These are phyloP conservation scores for Vitellaria paradoxa DNA, from an alignment of 179 eudicot genomes.

Conservation along the genomic window DNA sequence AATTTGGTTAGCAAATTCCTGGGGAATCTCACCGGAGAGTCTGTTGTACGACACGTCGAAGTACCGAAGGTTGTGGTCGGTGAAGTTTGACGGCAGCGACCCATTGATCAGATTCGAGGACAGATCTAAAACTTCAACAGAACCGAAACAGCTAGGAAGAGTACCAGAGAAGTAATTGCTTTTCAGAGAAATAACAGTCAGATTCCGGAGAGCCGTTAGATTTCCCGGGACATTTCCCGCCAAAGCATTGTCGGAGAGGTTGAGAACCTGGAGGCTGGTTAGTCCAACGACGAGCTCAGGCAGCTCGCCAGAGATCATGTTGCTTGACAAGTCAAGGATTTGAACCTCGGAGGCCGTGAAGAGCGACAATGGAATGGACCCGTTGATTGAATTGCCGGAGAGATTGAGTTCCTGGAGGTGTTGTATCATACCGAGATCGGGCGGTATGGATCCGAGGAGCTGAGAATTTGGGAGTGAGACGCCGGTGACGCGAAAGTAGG, in stretches of 20 bases:
- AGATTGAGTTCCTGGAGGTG: constrained; percentile 47
- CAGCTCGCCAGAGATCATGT: constrained; percentile 60
- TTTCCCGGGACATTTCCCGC: constrained; percentile 56
- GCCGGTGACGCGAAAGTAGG: constrained; percentile 35
- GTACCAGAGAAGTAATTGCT: constrained; percentile 57
- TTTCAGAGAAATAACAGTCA: constrained; percentile 46
- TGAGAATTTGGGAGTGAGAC: constrained; percentile 56
- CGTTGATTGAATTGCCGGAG: constrained; percentile 71
- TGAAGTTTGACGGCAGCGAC: constrained; percentile 54
- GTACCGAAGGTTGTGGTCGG: constrained; percentile 36
- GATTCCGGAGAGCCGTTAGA: constrained; percentile 41
- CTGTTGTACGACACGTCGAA: constrained; percentile 62
- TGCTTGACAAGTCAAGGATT: constrained; percentile 56
- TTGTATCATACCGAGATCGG: constrained; percentile 57
- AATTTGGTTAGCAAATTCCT: constrained; percentile 39
- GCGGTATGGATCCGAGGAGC: constrained; percentile 53
- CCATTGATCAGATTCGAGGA: constrained; percentile 73
- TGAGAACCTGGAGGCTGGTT: constrained; percentile 33
- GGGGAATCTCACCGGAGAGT: constrained; percentile 63
- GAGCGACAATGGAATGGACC: constrained; percentile 54
- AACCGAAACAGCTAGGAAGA: constrained; percentile 47
- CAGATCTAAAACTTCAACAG: constrained; percentile 51
- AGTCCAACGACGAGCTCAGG: constrained; percentile 46
- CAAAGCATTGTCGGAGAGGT: constrained; percentile 65
- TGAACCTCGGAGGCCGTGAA: constrained; percentile 45